Conservation (phyloP, 2,329 filamentous ascomycete species). For the Tolypocladium sp. region DNA sequence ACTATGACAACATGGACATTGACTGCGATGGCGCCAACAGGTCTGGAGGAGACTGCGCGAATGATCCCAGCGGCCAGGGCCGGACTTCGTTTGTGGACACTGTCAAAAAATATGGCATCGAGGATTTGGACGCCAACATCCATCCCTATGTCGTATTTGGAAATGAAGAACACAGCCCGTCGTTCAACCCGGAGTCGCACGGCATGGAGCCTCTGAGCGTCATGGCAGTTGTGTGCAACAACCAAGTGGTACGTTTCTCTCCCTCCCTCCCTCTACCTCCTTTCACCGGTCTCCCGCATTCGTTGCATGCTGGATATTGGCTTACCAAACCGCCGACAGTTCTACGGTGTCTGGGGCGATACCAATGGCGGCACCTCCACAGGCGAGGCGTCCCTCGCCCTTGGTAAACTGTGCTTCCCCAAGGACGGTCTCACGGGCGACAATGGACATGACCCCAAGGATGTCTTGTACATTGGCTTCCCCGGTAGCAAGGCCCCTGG, state of each 20-base stretch:
- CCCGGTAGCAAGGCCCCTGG: slow-evolving; percentile 35
- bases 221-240: slow-evolving; percentile 34
- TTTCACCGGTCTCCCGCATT: no score
- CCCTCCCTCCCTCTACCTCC: no score
- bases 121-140: slow-evolving; percentile 32
- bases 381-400: slow-evolving; percentile 41
- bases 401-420: slow-evolving; percentile 43
- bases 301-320: no score
- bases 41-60: slow-evolving; percentile 22
- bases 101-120: slow-evolving; percentile 17
- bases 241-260: slow-evolving; percentile 20
- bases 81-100: slow-evolving; percentile 30
- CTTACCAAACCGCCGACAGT: background rate
- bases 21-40: slow-evolving; percentile 1
- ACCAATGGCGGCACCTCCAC: slow-evolving; percentile 38
- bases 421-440: slow-evolving; percentile 34
- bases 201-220: slow-evolving; percentile 35
- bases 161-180: slow-evolving; percentile 21
- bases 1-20: slow-evolving; percentile 2
- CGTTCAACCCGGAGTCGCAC: slow-evolving; percentile 21
- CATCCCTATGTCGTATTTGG: slow-evolving; percentile 38
- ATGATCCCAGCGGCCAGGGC: slow-evolving; percentile 24
- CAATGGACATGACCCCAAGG: slow-evolving; percentile 38
- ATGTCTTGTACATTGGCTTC: slow-evolving; percentile 50
- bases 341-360: slow-evolving; percentile 48